Evolutionary conservation across 305 asterid species (phyloP).

Genomic region (Coffea humblotiana): DNA sequence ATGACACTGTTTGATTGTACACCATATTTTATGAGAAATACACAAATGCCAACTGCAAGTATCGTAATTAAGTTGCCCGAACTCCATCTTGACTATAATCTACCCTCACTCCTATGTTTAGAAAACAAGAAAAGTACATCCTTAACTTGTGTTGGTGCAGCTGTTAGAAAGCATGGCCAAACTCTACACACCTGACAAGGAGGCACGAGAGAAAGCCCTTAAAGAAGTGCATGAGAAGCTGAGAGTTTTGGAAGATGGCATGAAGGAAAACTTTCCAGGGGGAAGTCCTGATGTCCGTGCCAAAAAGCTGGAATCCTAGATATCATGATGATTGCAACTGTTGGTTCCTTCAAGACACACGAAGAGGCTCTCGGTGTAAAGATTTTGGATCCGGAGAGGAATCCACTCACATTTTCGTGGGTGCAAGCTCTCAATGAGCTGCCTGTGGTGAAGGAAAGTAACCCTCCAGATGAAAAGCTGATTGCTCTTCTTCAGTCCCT

Average conservation of each 20-base stretch:
- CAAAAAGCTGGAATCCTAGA: conserved; percentile 18
- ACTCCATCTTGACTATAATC: too few relatives aligned
- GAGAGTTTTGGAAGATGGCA: conserved; percentile 19
- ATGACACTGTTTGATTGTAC: too few relatives aligned
- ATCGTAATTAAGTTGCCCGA: too few relatives aligned
- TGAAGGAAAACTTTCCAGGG: conserved; percentile 9
- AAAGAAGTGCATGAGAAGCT: conserved; percentile 15
- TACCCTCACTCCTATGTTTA: too few relatives aligned
- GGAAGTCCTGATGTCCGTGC: not conserved
- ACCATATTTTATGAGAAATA: too few relatives aligned
- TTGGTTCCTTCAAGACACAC: conserved; percentile 18
- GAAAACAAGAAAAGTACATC: too few relatives aligned
- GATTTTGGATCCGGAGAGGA: conserved; percentile 20
- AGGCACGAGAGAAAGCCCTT: conserved; percentile 16
- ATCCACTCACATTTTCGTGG: conserved; percentile 27
- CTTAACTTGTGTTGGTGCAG: conserved; percentile 4
- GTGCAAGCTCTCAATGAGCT: conserved; percentile 17
- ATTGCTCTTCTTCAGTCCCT: conserved; percentile 10
- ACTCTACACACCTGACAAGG: not conserved
- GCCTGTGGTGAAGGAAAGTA: conserved; percentile 25
- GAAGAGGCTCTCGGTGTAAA: conserved; percentile 17
- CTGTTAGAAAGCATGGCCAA: conserved; percentile 17
- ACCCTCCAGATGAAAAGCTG: conserved; percentile 15
- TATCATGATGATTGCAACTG: conserved; percentile 21
- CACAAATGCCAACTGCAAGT: too few relatives aligned